Evolutionary conservation across 2,329 filamentous ascomycete genomes (phyloP).

Genomic region (Fusarium algeriense): DNA sequence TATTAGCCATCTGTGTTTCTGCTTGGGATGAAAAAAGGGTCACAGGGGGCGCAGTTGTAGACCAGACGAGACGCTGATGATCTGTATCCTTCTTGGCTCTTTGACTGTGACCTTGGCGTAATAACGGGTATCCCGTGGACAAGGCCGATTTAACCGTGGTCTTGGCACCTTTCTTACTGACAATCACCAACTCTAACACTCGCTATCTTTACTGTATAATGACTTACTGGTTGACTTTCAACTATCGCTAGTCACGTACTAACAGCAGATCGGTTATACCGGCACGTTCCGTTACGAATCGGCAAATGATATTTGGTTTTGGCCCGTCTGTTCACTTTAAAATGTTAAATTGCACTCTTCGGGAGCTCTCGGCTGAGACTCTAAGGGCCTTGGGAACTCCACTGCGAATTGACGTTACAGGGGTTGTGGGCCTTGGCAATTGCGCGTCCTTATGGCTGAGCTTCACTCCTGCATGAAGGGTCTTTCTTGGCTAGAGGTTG

Average conservation of each 20-base stretch:
- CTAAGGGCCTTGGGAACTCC: constrained; percentile 17
- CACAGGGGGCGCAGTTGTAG: neutral
- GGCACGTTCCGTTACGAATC: constrained; percentile 6
- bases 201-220: no score
- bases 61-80: constrained; percentile 18
- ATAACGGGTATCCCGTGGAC: constrained; percentile 22
- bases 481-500: constrained; percentile 14
- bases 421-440: constrained; percentile 24
- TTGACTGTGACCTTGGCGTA: constrained; percentile 31
- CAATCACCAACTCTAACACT: neutral
- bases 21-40: no score
- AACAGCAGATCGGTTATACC: neutral
- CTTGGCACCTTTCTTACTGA: constrained; percentile 17
- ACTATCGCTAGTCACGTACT: no score
- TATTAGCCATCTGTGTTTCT: no score
- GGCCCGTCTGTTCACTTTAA: neutral
- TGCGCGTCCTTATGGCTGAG: constrained; percentile 41
- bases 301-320: constrained; percentile 1
- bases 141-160: constrained; percentile 39
- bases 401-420: constrained; percentile 1
- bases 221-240: neutral
- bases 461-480: constrained; percentile 25
- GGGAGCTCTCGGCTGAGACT: neutral
- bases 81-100: constrained; percentile 36
- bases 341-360: constrained; percentile 1